Evolutionary conservation across 2,329 filamentous ascomycete species (phyloP), one percentile per base, ranked within the genome.

Genomic region (Bipolaris zeicola): DNA sequence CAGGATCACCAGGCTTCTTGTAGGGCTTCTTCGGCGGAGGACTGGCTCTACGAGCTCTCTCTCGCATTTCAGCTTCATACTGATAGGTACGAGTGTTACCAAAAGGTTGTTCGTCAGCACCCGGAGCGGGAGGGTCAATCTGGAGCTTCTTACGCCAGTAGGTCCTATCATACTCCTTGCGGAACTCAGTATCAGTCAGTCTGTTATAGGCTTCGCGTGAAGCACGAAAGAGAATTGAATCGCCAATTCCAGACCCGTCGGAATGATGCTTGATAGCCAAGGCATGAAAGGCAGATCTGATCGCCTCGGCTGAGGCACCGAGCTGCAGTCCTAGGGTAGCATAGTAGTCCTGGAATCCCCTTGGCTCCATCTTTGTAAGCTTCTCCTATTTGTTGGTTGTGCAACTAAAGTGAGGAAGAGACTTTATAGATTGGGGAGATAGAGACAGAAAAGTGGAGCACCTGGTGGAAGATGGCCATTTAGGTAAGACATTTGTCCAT

Each of bases 211-310:
- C 64, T 38, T 66, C 62, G 1, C 55, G 62, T 5, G 16, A 55
- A 10, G 51, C 45, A 3, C 58, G 57, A 38, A 66, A 68, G 5
- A 41, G 37, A 14, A 47, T 38, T 13, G 55, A 16, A 22, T 64
- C 61, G 13, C 18, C 22, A 6, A 10, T 18, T 77, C 96, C 96
- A 81, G 96, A 96, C 47, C 93, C 96, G 76, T 98, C 94, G 7
- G 94, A 94, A 71, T 98, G 94, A 72, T 86, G 96, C 71, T 96
- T 96, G 78, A 96, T 97, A 16, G 94, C 94, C 55, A 96, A 82
- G 45, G 91, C 90, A 75, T 96, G 97, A 80, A 97, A 98, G 2
- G 94, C 92, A 77, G 96, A 96, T 75, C 97, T 97, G 75, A 98
- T 96, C 31, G 96, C 91, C 52, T 85, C 80, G 2, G 90, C 79